Evolutionary conservation across 2,329 filamentous ascomycete species (phyloP), one percentile per base, ranked within the genome.

Genomic region (Sporothrix humicola): DNA sequence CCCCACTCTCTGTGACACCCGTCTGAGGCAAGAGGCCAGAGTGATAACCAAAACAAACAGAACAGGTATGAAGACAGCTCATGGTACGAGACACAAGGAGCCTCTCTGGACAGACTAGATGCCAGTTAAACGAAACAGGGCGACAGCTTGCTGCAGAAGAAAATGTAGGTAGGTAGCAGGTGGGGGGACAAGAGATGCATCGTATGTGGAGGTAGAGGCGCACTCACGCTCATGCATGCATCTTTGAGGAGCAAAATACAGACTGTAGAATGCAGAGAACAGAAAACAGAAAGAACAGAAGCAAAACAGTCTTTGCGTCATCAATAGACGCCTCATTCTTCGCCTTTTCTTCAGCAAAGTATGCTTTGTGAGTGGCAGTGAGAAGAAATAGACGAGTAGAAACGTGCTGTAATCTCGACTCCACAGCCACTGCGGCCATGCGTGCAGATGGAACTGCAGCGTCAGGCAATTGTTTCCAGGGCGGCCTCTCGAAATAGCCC

Each of bases 11-110:
- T 44, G 59, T 65, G 59, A 44, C 7, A 63, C 31, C 42, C 23
- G 20, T 10, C 4, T 23, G 23, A 46, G 42, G 37, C 37, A 42
- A 7, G 42, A 61, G 12, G 26, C 5, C 13, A n/a, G 17, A 61
- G 7, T 17, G 61, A 42, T 8, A 37, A 7, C 7, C 26, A 1
- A 20, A 20, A 9, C 10, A 10, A 15, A 17, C 37, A 15, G 9
- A 46, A 46, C 6, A 8, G 10, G 8, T 10, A 1, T 20, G 8
- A 31, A 31, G 44, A 12, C 12, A 50, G 12, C 20, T 5, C 63
- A 66, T 66, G 63, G 44, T 23, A 50, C 13, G 44, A 65, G 61
- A 50, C 63, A 31, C 42, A 50, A 48, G 37, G 63, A 46, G 59
- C 37, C 42, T 65, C 42, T 65, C n/a, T 65, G 10, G 37, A 46